These are phyloP conservation scores for sorghum (Sorghum bicolor) DNA, from an alignment of 176 grass and related monocot genomes.

Conservation along the genomic window Sorghum_bicolor_NCBIv3 NC_012870.2:20194501-20195000, in stretches of 20 bases:
- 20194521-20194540: constrained; percentile 60
- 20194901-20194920: constrained; percentile 68
- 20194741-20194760: constrained; percentile 36
- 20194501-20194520: constrained; percentile 64
- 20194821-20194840: constrained; percentile 64
- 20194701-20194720: constrained; percentile 51
- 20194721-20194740: constrained; percentile 44
- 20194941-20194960: constrained; percentile 39
- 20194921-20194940: constrained; percentile 50
- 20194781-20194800: constrained; percentile 46
- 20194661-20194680: constrained; percentile 38
- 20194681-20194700: constrained; percentile 42
- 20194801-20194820: constrained; percentile 61
- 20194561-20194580: constrained; percentile 70
- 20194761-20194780: constrained; percentile 37
- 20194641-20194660: constrained; percentile 57
- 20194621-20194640: constrained; percentile 75
- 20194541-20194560: constrained; percentile 76
- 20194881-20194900: constrained; percentile 50
- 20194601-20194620: constrained; percentile 72
- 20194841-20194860: constrained; percentile 72
- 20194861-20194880: constrained; percentile 43
- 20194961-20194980: constrained; percentile 48
- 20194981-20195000: constrained; percentile 36
- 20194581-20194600: constrained; percentile 59